Percentiles rank a stretch among this genome's conserved stretches.
These are phyloP conservation scores for Allodekkera sacchari DNA, from an alignment of 805 yeast species.

Conservation along the genomic window DNA sequence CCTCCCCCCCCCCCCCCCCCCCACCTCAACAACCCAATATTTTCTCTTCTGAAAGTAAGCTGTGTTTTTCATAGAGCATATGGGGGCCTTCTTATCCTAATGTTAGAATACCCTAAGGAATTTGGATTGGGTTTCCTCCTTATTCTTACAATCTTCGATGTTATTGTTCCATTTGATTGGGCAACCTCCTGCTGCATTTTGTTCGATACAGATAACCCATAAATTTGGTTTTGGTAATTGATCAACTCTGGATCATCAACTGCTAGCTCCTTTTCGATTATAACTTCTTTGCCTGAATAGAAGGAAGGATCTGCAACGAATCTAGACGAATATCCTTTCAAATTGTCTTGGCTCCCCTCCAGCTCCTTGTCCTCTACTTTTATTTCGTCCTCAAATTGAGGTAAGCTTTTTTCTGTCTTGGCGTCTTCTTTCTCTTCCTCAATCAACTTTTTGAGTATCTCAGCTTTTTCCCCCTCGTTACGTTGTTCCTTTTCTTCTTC, in stretches of 20 bases:
- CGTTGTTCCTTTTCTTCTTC: constrained; percentile 7
- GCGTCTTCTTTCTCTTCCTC: constrained; percentile 4
- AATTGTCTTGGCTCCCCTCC: constrained; percentile 1
- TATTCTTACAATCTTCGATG: constrained; percentile 33
- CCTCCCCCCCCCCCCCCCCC: no score
- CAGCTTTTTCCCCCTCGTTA: constrained; percentile 5
- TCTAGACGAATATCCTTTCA: neutral
- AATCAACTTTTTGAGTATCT: constrained; percentile 3
- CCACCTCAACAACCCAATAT: no score
- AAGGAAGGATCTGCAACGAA: constrained; percentile 5
- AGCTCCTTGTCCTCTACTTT: constrained; percentile 1
- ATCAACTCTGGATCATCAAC: constrained; percentile 31
- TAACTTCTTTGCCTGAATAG: constrained; percentile 16
- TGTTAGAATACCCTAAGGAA: constrained; percentile 35
- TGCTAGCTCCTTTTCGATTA: constrained; percentile 22
- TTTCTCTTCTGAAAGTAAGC: neutral
- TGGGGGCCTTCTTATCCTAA: constrained; percentile 36
- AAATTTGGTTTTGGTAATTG: constrained; percentile 23
- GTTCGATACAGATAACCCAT: constrained; percentile 16
- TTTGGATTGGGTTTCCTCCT: constrained; percentile 42
- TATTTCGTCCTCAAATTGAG: constrained; percentile 10
- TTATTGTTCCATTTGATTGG: constrained; percentile 20
- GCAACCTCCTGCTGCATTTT: constrained; percentile 20
- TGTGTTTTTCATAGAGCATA: constrained; percentile 23
- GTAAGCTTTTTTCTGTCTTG: constrained; percentile 1